Evolutionary conservation across 768 basidiomycete genomes (phyloP), one percentile per base, ranked within the genome.

Genomic region (Kwoniella heveanensis): DNA sequence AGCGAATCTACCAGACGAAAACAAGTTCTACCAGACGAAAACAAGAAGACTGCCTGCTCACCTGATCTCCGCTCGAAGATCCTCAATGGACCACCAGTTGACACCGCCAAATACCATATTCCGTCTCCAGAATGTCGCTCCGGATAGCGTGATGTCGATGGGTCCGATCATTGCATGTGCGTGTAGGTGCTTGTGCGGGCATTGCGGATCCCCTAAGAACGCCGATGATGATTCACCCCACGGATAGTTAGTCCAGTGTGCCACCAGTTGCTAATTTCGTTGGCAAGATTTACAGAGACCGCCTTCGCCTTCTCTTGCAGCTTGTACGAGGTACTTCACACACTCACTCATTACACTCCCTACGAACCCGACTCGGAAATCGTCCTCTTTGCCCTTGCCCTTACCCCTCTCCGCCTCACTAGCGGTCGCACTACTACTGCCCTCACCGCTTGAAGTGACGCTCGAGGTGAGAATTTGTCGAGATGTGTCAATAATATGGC

Each of bases 11-110:
- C n/a, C n/a, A n/a, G n/a, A n/a, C n/a, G n/a, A n/a, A n/a, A n/a
- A n/a, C n/a, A n/a, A n/a, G n/a, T n/a, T n/a, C n/a, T n/a, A n/a
- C n/a, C n/a, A n/a, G n/a, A n/a, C 32, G 32, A 36, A 36, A 36
- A 44, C 39, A 17, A 19, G 10, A 9, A 44, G 13, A 3, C 9
- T 51, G 10, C n/a, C n/a, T 17, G 71, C 68, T n/a, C 15, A 76
- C 74, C 74, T 47, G 24, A 77, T 77, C 64, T 77, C 75, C 10
- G 75, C 75, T 1, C 70, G 56, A 17, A 77, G 64, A 58, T 77
- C 75, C 24, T 74, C 73, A 4, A 72, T 36, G 7, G 56, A 47
- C 72, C 72, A 77, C 70, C 73, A 74, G 37, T 72, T 74, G 39
- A 72, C 30, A 15, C 54, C 22, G 3, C 71, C 73, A 58, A 71